A percentile compares a stretch with the other conserved stretches of the same genome.
These are phyloP conservation scores for Sporothrix luriei DNA, from an alignment of 2,329 filamentous ascomycete genomes.

Conservation along the genomic window DNA sequence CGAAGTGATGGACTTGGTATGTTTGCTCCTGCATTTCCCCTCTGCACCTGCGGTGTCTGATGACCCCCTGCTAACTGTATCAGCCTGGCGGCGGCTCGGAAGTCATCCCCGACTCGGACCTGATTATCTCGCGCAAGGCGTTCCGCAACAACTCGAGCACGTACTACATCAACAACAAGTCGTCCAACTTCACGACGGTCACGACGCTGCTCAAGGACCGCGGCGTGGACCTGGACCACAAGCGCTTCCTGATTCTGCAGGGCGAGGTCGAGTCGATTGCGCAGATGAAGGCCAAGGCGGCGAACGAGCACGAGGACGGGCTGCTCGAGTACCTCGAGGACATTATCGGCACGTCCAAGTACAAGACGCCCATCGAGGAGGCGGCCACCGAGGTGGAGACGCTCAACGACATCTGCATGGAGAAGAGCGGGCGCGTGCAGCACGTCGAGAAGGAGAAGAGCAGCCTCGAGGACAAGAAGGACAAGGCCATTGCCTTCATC, in stretches of 20 bases:
- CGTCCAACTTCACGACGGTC: constrained; percentile 89
- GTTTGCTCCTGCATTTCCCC: not conserved
- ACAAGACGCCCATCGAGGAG: constrained; percentile 96
- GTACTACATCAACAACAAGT: constrained; percentile 91
- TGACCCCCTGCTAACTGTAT: not conserved
- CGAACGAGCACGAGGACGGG: constrained; percentile 92
- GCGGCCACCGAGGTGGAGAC: constrained; percentile 85
- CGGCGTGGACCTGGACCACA: constrained; percentile 95
- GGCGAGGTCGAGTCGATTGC: constrained; percentile 98
- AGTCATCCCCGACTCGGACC: constrained; percentile 77
- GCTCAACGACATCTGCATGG: constrained; percentile 89
- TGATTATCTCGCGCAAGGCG: constrained; percentile 86
- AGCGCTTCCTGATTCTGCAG: constrained; percentile 94
- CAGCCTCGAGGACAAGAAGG: constrained; percentile 91
- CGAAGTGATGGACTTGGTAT: constrained; percentile 82
- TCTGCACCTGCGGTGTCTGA: not conserved
- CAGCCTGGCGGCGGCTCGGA: constrained; percentile 72
- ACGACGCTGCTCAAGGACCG: constrained; percentile 83
- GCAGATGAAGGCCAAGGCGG: constrained; percentile 98
- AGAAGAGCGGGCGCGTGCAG: constrained; percentile 93
- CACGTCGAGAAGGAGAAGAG: constrained; percentile 98
- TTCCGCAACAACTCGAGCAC: constrained; percentile 99
- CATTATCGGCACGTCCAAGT: constrained; percentile 98
- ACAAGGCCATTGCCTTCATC: constrained; percentile 86
- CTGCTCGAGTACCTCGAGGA: constrained; percentile 96